phyloP scores from a whole-genome alignment of 2,329 filamentous ascomycete species.

The Chaetomium sp. region DNA sequence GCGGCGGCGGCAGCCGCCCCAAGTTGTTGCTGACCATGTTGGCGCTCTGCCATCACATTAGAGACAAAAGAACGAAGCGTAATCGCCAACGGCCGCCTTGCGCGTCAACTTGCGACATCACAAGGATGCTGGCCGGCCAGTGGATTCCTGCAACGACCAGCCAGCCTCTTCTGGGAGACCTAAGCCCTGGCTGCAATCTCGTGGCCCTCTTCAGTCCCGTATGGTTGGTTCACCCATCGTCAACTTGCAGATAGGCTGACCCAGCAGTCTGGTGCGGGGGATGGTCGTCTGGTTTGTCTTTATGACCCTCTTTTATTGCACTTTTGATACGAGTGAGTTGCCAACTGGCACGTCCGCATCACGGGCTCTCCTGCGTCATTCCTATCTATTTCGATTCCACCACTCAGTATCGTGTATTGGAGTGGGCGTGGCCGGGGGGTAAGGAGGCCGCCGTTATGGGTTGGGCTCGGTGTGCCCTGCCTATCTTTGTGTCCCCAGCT shows the following conservation, averaged over 20 bases:
- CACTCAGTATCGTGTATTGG: no score
- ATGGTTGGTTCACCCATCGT: neutral
- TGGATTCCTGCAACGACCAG: no score
- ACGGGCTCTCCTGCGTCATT: neutral
- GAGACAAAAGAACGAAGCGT: neutral
- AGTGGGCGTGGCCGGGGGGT: neutral
- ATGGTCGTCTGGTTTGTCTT: neutral
- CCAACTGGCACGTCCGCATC: conserved; percentile 2
- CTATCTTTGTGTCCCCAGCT: neutral
- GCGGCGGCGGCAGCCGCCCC: no score
- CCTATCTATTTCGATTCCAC: no score
- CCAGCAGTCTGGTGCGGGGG: neutral
- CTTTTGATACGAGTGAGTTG: neutral
- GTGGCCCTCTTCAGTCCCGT: neutral
- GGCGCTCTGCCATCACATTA: no score
- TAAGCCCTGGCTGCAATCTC: neutral
- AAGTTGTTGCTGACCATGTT: neutral
- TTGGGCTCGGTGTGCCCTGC: conserved; percentile 9
- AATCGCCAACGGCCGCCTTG: neutral
- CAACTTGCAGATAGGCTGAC: neutral
- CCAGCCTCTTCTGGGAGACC: no score
- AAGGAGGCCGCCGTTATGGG: neutral
- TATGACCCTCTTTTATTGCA: no score
- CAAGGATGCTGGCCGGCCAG: no score
- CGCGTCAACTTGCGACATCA: neutral